Base-by-base conservation (phyloP, 1,284 basidiomycete genomes). In the Mycosarcoma mackinlayi region DNA sequence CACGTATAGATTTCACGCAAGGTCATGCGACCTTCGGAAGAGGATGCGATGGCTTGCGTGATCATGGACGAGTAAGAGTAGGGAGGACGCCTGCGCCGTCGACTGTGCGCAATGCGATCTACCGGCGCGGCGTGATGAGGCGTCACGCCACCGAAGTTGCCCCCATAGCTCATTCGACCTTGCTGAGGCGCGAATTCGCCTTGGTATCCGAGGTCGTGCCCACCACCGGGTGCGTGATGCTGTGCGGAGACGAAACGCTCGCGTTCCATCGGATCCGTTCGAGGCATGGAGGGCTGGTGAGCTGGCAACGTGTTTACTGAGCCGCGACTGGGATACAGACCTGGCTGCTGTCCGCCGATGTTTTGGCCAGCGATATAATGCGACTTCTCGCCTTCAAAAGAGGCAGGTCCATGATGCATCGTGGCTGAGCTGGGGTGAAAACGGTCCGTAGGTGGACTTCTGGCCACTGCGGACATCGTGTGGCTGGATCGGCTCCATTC, bases 21-120 rank as follows among this genome's bases (percentile, higher is more conserved):
- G 13, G 76, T 79, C 73, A 79, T 76, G 31, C 71, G 61, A 18
- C 71, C 66, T 37, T 73, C 76, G 5, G 74, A 35, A 10, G 73
- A 63, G 4, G 77, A 79, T 2, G 72, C 50, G 47, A 79, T 78
- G n/a, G 77, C 77, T 49, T 77, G 75, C 4, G 77, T 76, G 57
- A 77, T 78, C 59, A 79, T 66, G 13, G 69, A 71, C n/a, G 77
- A 68, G 55, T 79, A 79, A 31, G 73, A 76, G 58, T 67, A 76
- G 11, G 75, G 75, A 6, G 73, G 77, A 5, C 75, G 55, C 14
- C 75, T 41, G 19, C 77, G 49, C 31, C 74, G 66, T 28, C 77
- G 68, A 28, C 68, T 74, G 30, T 75, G 63, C 4, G 73, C 63
- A 24, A 75, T 67, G 30, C 75, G 75, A 24, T 78, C 76, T 2